A percentile compares a stretch with the other conserved stretches of the same genome.
phyloP scores from a whole-genome alignment of 2,329 filamentous ascomycete genomes.

The Penicillium corylophilum region DNA sequence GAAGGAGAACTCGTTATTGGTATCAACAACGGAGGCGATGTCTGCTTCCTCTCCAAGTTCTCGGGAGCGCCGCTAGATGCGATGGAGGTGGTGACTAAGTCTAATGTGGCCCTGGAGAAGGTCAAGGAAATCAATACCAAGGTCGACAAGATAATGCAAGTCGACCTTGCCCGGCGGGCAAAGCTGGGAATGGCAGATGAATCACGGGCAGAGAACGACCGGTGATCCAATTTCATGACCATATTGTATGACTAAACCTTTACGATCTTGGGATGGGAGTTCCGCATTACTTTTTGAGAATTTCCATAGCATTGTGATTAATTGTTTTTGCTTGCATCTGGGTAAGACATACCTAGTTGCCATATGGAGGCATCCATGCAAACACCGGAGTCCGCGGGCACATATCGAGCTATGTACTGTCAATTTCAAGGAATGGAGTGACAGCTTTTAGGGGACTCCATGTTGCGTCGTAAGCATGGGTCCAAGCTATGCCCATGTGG shows the following conservation, averaged over 20 bases:
- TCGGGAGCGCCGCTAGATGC: constrained; percentile 83
- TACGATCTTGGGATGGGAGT: constrained; percentile 24
- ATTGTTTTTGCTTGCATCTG: background rate
- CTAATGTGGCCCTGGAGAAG: constrained; percentile 70
- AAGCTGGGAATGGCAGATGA: constrained; percentile 78
- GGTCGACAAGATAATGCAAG: constrained; percentile 70
- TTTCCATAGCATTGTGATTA: background rate
- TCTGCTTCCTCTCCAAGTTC: constrained; percentile 88
- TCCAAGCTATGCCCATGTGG: too few species aligned
- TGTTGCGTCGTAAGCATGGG: background rate
- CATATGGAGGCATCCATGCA: too few species aligned
- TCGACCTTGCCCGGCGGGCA: constrained; percentile 64
- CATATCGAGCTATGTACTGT: too few species aligned
- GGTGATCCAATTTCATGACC: constrained; percentile 47
- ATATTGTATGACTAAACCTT: constrained; percentile 24
- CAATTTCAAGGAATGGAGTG: background rate
- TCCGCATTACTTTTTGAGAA: constrained; percentile 5
- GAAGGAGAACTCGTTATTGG: constrained; percentile 74
- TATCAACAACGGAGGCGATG: constrained; percentile 83
- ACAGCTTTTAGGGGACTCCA: background rate
- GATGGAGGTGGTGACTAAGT: constrained; percentile 72
- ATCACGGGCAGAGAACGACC: constrained; percentile 80
- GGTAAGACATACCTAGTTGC: background rate
- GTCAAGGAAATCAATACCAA: constrained; percentile 75
- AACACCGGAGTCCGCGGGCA: too few species aligned